Percentiles rank a stretch among this genome's conserved stretches.
These are phyloP conservation scores for Scutellaria minor DNA, from an alignment of 257 asterid genomes.

Conservation along the genomic window DNA sequence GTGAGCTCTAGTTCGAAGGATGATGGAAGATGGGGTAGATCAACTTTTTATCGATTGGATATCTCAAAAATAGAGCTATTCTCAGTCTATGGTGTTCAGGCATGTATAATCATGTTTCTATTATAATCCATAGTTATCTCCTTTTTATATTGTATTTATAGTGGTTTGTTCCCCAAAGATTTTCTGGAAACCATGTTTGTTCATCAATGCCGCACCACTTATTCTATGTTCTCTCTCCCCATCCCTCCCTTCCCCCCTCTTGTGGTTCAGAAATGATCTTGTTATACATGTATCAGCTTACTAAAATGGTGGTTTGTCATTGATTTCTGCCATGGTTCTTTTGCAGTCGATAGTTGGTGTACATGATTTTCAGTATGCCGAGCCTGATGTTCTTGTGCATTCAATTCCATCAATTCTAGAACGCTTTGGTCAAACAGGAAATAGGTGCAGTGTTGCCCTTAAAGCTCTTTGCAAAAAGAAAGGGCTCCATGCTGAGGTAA, in stretches of 20 bases:
- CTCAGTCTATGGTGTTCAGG: conserved; percentile 83
- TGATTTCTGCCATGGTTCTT: conserved; percentile 18
- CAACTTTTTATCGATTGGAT: conserved; percentile 76
- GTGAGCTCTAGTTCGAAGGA: conserved; percentile 44
- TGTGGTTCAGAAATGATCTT: conserved; percentile 20
- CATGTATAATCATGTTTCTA: conserved; percentile 42
- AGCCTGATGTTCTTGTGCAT: conserved; percentile 77
- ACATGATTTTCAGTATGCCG: conserved; percentile 76
- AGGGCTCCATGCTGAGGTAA: conserved; percentile 77
- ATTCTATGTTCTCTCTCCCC: not conserved
- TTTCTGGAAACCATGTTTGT: not conserved
- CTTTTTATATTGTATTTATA: conserved; percentile 1
- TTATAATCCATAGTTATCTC: conserved; percentile 18
- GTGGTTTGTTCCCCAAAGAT: conserved; percentile 14
- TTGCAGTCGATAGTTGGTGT: conserved; percentile 64
- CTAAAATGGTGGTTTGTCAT: conserved; percentile 5
- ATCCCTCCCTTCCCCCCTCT: not conserved
- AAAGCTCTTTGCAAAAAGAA: conserved; percentile 80
- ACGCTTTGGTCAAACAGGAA: conserved; percentile 50
- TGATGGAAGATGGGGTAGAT: conserved; percentile 47
- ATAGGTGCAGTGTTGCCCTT: conserved; percentile 59
- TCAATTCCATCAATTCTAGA: conserved; percentile 61
- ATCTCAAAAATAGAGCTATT: conserved; percentile 62
- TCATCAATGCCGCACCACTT: conserved; percentile 14
- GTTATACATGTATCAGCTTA: conserved; percentile 5